Evolutionary conservation across 2,329 filamentous ascomycete genomes (phyloP).

Genomic region (Penicillium sp.): DNA sequence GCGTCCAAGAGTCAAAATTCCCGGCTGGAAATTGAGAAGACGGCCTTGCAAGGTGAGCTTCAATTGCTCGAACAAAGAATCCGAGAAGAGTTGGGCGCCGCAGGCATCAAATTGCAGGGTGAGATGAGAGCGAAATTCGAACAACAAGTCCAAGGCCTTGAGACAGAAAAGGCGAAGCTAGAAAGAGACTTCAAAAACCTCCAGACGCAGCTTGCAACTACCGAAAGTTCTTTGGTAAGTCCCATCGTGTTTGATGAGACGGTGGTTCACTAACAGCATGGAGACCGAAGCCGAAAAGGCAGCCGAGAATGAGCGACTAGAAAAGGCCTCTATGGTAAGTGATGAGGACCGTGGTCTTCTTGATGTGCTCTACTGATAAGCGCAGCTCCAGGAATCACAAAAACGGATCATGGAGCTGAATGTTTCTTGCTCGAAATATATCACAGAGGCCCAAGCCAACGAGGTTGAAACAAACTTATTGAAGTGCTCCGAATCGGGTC

Average conservation of each 20-base stretch:
- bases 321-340: constrained; percentile 24
- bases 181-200: constrained; percentile 20
- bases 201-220: constrained; percentile 22
- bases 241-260: too few species aligned
- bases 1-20: constrained; percentile 18
- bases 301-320: constrained; percentile 10
- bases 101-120: constrained; percentile 29
- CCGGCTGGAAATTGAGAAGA: constrained; percentile 25
- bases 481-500: constrained; percentile 21
- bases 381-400: constrained; percentile 24
- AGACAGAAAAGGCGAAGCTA: constrained; percentile 28
- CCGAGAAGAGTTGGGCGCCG: constrained; percentile 34
- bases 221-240: constrained; percentile 30
- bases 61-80: constrained; percentile 26
- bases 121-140: constrained; percentile 32
- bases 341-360: too few species aligned
- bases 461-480: constrained; percentile 23
- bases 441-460: constrained; percentile 13
- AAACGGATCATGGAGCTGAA: constrained; percentile 23
- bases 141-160: constrained; percentile 28
- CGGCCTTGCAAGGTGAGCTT: constrained; percentile 22
- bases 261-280: constrained; percentile 13
- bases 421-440: constrained; percentile 12
- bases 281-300: constrained; percentile 23
- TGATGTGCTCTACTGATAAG: constrained; percentile 14